Evolutionary conservation across 179 eudicot genomes (phyloP).

Genomic region (Beta macrorhiza): DNA sequence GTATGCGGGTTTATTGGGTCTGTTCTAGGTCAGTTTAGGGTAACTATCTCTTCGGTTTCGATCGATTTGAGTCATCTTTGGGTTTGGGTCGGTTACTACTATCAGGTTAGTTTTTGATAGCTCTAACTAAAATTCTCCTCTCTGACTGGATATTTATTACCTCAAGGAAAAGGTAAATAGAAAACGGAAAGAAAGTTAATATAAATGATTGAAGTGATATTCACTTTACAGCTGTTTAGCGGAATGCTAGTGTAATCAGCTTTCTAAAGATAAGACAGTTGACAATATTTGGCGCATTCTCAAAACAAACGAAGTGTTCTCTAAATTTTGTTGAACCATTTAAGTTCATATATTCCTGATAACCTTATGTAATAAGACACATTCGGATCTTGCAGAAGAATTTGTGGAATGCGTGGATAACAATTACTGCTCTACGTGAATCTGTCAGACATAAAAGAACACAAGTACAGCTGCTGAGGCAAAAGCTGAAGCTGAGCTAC

Average conservation of each 20-base stretch:
- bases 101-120: too few species aligned
- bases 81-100: too few species aligned
- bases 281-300: not conserved
- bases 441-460: slow-evolving; percentile 79
- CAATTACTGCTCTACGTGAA: slow-evolving; percentile 76
- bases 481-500: slow-evolving; percentile 84
- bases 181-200: too few species aligned
- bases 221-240: too few species aligned
- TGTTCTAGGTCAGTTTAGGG: too few species aligned
- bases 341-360: not conserved
- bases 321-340: not conserved
- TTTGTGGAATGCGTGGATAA: slow-evolving; percentile 93
- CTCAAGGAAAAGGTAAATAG: too few species aligned
- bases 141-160: too few species aligned
- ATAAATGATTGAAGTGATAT: too few species aligned
- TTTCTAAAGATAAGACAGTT: not conserved
- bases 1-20: too few species aligned
- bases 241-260: not conserved
- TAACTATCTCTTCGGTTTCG: too few species aligned
- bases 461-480: slow-evolving; percentile 73
- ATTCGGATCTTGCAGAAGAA: slow-evolving; percentile 58
- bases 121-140: too few species aligned
- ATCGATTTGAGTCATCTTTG: too few species aligned
- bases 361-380: not conserved
- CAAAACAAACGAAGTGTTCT: not conserved